Percentiles rank a stretch among this genome's conserved stretches.
phyloP scores from a whole-genome alignment of 106 monocot species.

The Apostasia shenzhenica region DNA sequence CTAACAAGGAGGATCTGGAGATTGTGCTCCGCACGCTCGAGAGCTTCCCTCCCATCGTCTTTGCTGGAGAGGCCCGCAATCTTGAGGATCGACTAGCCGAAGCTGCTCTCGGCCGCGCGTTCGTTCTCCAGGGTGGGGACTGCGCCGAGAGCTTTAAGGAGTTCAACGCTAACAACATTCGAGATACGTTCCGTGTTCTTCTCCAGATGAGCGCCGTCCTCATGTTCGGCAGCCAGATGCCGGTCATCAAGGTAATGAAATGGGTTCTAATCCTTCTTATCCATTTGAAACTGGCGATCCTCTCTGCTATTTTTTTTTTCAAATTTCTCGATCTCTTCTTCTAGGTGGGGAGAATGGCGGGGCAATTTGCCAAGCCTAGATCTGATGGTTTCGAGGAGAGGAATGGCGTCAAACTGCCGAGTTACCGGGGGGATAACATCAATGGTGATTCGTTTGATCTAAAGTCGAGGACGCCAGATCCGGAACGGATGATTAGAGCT shows the following conservation, averaged over 20 bases:
- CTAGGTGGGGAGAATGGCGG: conserved; percentile 24
- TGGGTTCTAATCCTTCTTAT: too few relatives aligned
- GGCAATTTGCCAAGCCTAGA: conserved; percentile 24
- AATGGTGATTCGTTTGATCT: conserved; percentile 38
- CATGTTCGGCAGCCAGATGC: conserved; percentile 87
- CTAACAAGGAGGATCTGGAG: conserved; percentile 50
- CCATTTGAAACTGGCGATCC: too few relatives aligned
- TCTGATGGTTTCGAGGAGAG: conserved; percentile 30
- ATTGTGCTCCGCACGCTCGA: conserved; percentile 56
- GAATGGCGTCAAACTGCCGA: conserved; percentile 40
- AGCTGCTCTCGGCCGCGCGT: conserved; percentile 71
- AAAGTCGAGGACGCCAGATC: conserved; percentile 31
- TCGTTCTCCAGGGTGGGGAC: conserved; percentile 87
- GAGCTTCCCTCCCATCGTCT: conserved; percentile 76
- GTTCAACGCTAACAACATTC: conserved; percentile 80
- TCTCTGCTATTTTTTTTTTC: background rate
- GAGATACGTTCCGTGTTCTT: conserved; percentile 76
- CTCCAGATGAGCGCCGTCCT: conserved; percentile 89
- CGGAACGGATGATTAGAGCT: conserved; percentile 18
- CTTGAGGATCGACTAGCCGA: conserved; percentile 73
- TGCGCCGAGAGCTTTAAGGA: conserved; percentile 99
- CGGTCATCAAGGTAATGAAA: conserved; percentile 66
- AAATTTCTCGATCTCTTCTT: background rate
- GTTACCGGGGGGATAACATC: conserved; percentile 38
- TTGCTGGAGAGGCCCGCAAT: conserved; percentile 77